phyloP scores from a whole-genome alignment of 1,284 basidiomycete species.

The Rhodofomes roseus region DNA sequence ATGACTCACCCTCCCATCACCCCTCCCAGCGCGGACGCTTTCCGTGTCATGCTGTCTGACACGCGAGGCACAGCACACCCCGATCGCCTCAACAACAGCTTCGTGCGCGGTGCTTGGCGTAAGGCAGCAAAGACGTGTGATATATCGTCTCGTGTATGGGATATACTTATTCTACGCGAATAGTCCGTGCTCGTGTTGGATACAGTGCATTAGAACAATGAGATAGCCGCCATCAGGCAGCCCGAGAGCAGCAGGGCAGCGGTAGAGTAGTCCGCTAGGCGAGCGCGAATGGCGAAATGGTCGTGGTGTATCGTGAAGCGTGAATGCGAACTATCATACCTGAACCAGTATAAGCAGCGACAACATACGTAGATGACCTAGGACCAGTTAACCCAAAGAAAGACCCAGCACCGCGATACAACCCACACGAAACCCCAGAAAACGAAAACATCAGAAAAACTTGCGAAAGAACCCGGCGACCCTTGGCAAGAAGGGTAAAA shows the following conservation, averaged over 20 bases:
- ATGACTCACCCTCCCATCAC: slow-evolving; percentile 2
- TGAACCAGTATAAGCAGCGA: slow-evolving; percentile 8
- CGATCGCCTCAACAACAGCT: background rate
- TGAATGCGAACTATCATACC: slow-evolving; percentile 9
- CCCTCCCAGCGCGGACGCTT: background rate
- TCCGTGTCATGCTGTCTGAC: background rate
- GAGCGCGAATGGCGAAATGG: background rate
- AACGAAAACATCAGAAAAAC: slow-evolving; percentile 30
- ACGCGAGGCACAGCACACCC: background rate
- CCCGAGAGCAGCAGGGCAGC: background rate
- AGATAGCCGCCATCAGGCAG: background rate
- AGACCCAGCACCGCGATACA: slow-evolving; percentile 18
- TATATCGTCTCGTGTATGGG: slow-evolving; percentile 13
- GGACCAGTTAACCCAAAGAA: slow-evolving; percentile 15
- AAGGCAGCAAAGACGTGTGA: slow-evolving; percentile 1
- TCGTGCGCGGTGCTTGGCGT: slow-evolving; percentile 3
- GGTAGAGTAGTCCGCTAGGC: background rate
- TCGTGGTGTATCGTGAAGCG: slow-evolving; percentile 4
- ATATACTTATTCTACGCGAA: slow-evolving; percentile 8
- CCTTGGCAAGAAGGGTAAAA: slow-evolving; percentile 49
- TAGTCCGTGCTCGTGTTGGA: background rate
- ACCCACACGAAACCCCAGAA: slow-evolving; percentile 12
- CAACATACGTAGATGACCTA: slow-evolving; percentile 9
- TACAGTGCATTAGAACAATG: slow-evolving; percentile 1
- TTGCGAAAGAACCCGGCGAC: slow-evolving; percentile 53